Percentiles rank a stretch among this genome's conserved stretches.
These are phyloP conservation scores for Solanum chaucha DNA, from an alignment of 257 asterid species.

Conservation along the genomic window DNA sequence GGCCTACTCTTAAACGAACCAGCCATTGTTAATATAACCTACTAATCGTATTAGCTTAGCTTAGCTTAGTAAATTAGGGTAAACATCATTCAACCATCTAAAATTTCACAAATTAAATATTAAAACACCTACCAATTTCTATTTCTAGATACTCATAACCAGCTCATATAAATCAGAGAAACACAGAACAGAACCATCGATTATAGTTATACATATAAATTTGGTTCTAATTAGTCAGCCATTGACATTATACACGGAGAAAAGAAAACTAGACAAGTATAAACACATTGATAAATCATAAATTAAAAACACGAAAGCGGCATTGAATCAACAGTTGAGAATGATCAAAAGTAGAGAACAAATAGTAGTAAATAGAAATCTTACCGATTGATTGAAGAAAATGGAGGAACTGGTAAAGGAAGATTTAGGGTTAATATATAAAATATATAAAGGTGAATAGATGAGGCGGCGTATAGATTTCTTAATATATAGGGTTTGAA, in stretches of 20 bases:
- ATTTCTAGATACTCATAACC: not conserved
- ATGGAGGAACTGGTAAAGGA: not conserved
- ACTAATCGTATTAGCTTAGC: not conserved
- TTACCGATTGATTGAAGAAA: constrained; percentile 4
- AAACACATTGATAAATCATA: not conserved
- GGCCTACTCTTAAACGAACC: not conserved
- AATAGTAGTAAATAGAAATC: not conserved
- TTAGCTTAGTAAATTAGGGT: not conserved
- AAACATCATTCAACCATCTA: not conserved
- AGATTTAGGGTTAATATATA: not conserved
- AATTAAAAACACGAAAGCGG: not conserved
- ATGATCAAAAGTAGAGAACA: not conserved
- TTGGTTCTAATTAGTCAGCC: not conserved
- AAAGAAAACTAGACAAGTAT: not conserved
- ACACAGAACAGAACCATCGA: not conserved
- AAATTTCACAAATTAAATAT: not conserved
- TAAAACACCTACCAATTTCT: not conserved
- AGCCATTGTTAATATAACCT: not conserved
- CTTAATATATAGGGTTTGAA: constrained; percentile 9
- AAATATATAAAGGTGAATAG: not conserved
- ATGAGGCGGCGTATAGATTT: constrained; percentile 15
- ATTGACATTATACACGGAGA: not conserved
- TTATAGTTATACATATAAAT: not conserved
- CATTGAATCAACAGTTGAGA: not conserved
- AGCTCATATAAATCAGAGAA: not conserved